A percentile compares a stretch with the other conserved stretches of the same genome.
These are phyloP conservation scores for Coprinopsis cinerea DNA, from an alignment of 768 basidiomycete species.

Conservation along the genomic window DNA sequence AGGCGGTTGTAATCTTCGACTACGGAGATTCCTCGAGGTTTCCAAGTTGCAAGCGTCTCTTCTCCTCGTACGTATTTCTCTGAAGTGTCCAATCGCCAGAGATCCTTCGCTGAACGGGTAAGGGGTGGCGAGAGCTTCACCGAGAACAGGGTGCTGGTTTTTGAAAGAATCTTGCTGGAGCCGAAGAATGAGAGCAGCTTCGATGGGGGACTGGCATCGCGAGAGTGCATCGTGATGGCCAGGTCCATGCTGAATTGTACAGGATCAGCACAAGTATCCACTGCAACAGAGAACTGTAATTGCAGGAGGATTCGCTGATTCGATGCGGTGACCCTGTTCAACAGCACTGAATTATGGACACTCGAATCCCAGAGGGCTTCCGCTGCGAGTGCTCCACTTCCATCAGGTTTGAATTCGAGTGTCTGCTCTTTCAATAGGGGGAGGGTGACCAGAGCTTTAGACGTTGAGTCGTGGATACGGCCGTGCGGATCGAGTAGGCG, in stretches of 20 bases:
- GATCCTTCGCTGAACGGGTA: conserved; percentile 79
- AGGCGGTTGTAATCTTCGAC: conserved; percentile 81
- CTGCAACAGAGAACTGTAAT: conserved; percentile 68
- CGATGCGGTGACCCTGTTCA: conserved; percentile 78
- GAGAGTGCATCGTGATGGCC: conserved; percentile 73
- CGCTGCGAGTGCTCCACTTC: conserved; percentile 64
- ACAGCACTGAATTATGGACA: conserved; percentile 74
- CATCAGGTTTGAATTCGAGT: conserved; percentile 78
- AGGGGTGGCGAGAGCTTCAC: conserved; percentile 78
- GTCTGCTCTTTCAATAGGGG: conserved; percentile 68
- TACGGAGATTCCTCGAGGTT: conserved; percentile 79
- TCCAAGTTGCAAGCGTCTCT: conserved; percentile 78
- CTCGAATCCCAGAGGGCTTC: conserved; percentile 92
- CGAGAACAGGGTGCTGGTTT: conserved; percentile 79
- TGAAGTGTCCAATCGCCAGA: conserved; percentile 93
- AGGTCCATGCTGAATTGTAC: conserved; percentile 88
- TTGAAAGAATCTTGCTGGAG: conserved; percentile 68
- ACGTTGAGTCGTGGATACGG: conserved; percentile 70
- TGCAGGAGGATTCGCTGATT: conserved; percentile 79
- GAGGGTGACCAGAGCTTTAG: conserved; percentile 65
- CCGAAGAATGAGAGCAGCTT: conserved; percentile 72
- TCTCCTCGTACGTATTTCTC: conserved; percentile 95
- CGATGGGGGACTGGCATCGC: conserved; percentile 82
- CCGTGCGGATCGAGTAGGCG: conserved; percentile 83
- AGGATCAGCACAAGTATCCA: conserved; percentile 81